These are phyloP conservation scores for Akanthomyces lecanii DNA, from an alignment of 2,329 filamentous ascomycete genomes.

Conservation along the genomic window DNA sequence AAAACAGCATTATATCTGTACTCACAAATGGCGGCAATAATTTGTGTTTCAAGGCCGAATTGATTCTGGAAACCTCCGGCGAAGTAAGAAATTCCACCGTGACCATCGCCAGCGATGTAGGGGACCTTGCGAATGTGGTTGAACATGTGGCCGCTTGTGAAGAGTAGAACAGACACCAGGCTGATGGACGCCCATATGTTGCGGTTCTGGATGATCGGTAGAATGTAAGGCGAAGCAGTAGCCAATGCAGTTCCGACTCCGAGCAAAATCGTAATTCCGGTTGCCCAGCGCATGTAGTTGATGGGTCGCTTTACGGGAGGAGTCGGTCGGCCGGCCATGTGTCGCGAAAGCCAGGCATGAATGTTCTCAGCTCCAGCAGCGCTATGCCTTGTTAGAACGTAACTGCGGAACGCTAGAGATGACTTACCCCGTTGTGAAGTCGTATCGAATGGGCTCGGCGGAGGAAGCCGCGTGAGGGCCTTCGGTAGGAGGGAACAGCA, in stretches of 20 bases:
- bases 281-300: slow-evolving; percentile 76
- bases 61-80: slow-evolving; percentile 90
- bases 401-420: background rate
- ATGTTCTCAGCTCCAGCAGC: slow-evolving; percentile 71
- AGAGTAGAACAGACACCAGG: slow-evolving; percentile 83
- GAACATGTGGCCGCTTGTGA: slow-evolving; percentile 98
- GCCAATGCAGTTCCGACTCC: slow-evolving; percentile 64
- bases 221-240: slow-evolving; percentile 71
- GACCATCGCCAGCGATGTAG: slow-evolving; percentile 81
- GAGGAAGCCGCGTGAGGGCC: slow-evolving; percentile 73
- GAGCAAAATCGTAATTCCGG: slow-evolving; percentile 63
- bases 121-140: slow-evolving; percentile 96
- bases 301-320: slow-evolving; percentile 77
- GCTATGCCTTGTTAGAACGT: slow-evolving; percentile 38
- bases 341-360: slow-evolving; percentile 71
- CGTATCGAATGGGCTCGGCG: slow-evolving; percentile 69
- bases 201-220: slow-evolving; percentile 80
- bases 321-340: slow-evolving; percentile 73
- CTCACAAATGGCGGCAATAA: slow-evolving; percentile 90
- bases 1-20: slow-evolving; percentile 22
- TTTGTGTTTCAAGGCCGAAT: slow-evolving; percentile 91
- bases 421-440: slow-evolving; percentile 75
- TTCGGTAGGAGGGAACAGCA: slow-evolving; percentile 80
- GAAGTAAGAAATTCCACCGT: slow-evolving; percentile 85
- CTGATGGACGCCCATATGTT: slow-evolving; percentile 92